These are phyloP conservation scores for Tuctoria greenei DNA, from an alignment of 176 grass and related monocot species.

Conservation along the genomic window DNA sequence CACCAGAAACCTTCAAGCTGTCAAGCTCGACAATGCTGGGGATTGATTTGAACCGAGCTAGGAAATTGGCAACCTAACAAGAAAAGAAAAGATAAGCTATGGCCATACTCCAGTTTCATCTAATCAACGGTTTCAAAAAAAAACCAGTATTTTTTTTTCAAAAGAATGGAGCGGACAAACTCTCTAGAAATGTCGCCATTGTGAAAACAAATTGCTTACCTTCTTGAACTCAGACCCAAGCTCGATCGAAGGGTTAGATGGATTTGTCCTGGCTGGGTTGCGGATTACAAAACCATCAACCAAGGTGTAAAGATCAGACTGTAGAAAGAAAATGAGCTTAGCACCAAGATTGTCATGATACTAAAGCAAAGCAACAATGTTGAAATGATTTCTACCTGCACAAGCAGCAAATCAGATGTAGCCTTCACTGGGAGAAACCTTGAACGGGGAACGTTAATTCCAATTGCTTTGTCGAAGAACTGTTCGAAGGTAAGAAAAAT, in stretches of 20 bases:
- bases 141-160: not conserved
- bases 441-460: conserved; percentile 79
- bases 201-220: conserved; percentile 41
- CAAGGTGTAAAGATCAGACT: conserved; percentile 99
- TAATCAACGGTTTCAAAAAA: not conserved
- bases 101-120: not conserved
- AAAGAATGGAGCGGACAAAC: too few species aligned
- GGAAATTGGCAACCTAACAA: conserved; percentile 76
- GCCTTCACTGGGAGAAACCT: conserved; percentile 97
- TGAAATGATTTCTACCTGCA: conserved; percentile 61
- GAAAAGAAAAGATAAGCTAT: not conserved
- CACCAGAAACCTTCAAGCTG: conserved; percentile 94
- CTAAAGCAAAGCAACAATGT: conserved; percentile 21
- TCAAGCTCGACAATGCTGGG: conserved; percentile 96
- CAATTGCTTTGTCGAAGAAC: conserved; percentile 96
- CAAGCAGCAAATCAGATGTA: conserved; percentile 95
- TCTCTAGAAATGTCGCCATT: not conserved
- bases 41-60: conserved; percentile 84
- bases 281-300: conserved; percentile 94
- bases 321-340: conserved; percentile 36
- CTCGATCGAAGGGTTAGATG: conserved; percentile 82
- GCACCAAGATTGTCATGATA: not conserved
- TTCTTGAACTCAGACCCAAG: conserved; percentile 97
- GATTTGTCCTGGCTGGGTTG: conserved; percentile 72
- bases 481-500: conserved; percentile 31